A percentile compares a stretch with the other conserved stretches of the same genome.
Conservation (phyloP, 148 eudicot genomes). For the Chenopodium suecicum region DNA sequence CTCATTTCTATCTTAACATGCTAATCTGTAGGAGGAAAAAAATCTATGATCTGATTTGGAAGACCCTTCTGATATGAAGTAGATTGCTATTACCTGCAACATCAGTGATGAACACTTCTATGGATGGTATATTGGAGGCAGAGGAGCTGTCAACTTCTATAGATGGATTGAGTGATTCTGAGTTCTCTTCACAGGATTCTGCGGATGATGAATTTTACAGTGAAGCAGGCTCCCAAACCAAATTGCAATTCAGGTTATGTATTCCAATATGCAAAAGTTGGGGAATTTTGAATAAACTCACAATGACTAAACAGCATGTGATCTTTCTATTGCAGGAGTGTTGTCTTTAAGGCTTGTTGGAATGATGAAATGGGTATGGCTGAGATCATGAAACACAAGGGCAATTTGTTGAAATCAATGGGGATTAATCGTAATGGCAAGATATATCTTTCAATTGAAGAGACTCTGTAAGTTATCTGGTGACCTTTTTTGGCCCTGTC, state of each 20-base stretch:
- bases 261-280: background rate
- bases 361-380: conserved; percentile 64
- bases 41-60: background rate
- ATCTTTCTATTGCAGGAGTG: conserved; percentile 38
- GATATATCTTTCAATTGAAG: conserved; percentile 65
- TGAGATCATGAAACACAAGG: conserved; percentile 68
- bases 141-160: conserved; percentile 39
- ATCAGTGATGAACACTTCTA: background rate
- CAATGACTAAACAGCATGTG: background rate
- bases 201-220: conserved; percentile 51
- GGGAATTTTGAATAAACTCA: background rate
- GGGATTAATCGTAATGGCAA: conserved; percentile 69
- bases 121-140: conserved; percentile 31
- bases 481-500: background rate
- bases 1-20: background rate
- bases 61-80: background rate
- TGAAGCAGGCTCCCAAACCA: conserved; percentile 38
- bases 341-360: conserved; percentile 60
- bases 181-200: conserved; percentile 41
- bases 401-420: conserved; percentile 60
- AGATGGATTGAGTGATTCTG: conserved; percentile 48
- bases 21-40: background rate
- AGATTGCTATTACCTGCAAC: background rate
- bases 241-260: conserved; percentile 62
- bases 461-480: conserved; percentile 60